Percentiles rank a stretch among this genome's conserved stretches.
Conservation (phyloP, 345 rosid species). For the Mangifera indica region DNA sequence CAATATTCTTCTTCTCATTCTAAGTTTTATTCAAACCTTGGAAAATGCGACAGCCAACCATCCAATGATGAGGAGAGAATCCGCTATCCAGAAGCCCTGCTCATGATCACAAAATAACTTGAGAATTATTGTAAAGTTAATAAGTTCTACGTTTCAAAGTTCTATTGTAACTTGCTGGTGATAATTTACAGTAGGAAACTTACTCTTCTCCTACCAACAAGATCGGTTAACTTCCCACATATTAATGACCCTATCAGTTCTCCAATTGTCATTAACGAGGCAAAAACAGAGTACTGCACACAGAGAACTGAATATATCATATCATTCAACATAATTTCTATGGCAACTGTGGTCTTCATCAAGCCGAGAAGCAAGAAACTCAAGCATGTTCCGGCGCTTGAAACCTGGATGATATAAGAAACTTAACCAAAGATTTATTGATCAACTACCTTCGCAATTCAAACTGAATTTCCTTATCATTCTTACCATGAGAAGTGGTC, state of each 20-base stretch:
- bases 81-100: not conserved
- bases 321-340: no score
- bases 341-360: no score
- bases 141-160: no score
- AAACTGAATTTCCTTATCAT: not conserved
- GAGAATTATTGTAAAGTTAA: not conserved
- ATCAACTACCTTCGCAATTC: not conserved
- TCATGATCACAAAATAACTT: not conserved
- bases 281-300: slow-evolving; percentile 51
- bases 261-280: slow-evolving; percentile 53
- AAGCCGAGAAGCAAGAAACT: slow-evolving; percentile 26
- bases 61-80: not conserved
- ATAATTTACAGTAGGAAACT: slow-evolving; percentile 8
- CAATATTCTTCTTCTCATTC: no score
- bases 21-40: slow-evolving; percentile 14
- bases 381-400: slow-evolving; percentile 26
- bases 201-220: slow-evolving; percentile 47
- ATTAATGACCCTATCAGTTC: slow-evolving; percentile 50
- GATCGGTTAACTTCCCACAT: slow-evolving; percentile 44
- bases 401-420: slow-evolving; percentile 16
- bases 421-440: not conserved
- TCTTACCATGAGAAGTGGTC: slow-evolving; percentile 34
- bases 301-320: no score
- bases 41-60: slow-evolving; percentile 19
- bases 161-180: no score